Percentiles rank a stretch among this genome's conserved stretches.
Evolutionary conservation across 345 rosid species (phyloP).

Genomic region (Cardamine resedifolia): DNA sequence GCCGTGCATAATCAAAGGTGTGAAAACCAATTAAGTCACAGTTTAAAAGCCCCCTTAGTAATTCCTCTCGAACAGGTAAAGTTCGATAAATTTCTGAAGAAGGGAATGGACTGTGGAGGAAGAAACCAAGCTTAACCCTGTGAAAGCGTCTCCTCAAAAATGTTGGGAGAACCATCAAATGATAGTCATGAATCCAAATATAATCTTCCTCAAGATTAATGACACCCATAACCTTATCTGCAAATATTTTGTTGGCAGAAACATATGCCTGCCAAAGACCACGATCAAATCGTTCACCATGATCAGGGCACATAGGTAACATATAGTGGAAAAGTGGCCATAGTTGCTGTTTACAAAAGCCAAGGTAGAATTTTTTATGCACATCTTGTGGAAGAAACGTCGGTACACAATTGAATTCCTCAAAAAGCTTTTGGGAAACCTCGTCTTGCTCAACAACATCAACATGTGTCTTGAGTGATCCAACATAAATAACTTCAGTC

Average conservation of each 20-base stretch:
- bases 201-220: slow-evolving; percentile 47
- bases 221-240: slow-evolving; percentile 49
- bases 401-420: slow-evolving; percentile 47
- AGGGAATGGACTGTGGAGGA: slow-evolving; percentile 55
- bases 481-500: slow-evolving; percentile 46
- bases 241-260: slow-evolving; percentile 52
- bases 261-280: slow-evolving; percentile 50
- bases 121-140: slow-evolving; percentile 54
- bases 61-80: slow-evolving; percentile 48
- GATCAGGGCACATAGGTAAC: slow-evolving; percentile 51
- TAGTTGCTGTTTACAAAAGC: slow-evolving; percentile 49
- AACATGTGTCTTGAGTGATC: slow-evolving; percentile 46
- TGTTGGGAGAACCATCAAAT: slow-evolving; percentile 52
- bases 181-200: slow-evolving; percentile 60
- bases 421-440: slow-evolving; percentile 44
- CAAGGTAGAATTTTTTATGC: slow-evolving; percentile 46
- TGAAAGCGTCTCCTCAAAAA: slow-evolving; percentile 46
- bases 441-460: slow-evolving; percentile 47
- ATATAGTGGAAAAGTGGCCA: slow-evolving; percentile 59
- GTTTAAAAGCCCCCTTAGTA: slow-evolving; percentile 46
- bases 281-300: slow-evolving; percentile 46
- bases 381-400: slow-evolving; percentile 49
- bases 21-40: slow-evolving; percentile 55
- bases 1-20: slow-evolving; percentile 54
- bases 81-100: slow-evolving; percentile 54